These are phyloP conservation scores for Xylaria sp. DNA, from an alignment of 2,329 filamentous ascomycete genomes.

Conservation along the genomic window DNA sequence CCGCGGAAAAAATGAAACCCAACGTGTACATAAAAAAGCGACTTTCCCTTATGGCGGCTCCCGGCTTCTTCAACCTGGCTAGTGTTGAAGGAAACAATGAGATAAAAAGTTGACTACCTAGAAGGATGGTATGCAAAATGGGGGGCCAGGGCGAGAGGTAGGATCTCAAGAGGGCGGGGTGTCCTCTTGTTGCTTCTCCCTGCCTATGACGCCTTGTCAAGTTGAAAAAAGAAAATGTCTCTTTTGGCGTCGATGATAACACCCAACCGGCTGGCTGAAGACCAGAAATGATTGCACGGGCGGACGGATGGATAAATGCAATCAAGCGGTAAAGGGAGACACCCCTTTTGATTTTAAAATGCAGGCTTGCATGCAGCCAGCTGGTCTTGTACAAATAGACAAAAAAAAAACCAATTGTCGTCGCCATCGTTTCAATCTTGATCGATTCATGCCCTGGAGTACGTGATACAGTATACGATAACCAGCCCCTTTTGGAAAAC, in stretches of 20 bases:
- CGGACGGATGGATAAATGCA: background rate
- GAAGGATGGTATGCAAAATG: background rate
- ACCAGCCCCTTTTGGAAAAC: too few relatives aligned
- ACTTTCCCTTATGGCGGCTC: background rate
- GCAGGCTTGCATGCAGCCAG: slow-evolving; percentile 1
- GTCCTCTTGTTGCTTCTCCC: background rate
- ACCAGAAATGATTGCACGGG: background rate
- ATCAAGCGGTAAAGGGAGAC: background rate
- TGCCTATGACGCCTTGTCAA: slow-evolving; percentile 1
- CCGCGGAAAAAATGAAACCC: background rate
- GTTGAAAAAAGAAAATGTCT: background rate
- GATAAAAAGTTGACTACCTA: slow-evolving; percentile 4
- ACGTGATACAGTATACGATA: too few relatives aligned
- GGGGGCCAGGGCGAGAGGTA: background rate
- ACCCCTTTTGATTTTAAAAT: background rate
- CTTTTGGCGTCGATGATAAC: slow-evolving; percentile 18
- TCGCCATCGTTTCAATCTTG: background rate
- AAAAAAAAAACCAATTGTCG: slow-evolving; percentile 11
- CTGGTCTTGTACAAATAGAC: slow-evolving; percentile 31
- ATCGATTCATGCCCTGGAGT: background rate
- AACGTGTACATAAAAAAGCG: slow-evolving; percentile 27
- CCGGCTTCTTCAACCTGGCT: slow-evolving; percentile 1
- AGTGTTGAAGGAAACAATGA: slow-evolving; percentile 11
- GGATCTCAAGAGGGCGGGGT: background rate
- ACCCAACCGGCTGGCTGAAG: background rate